These are phyloP conservation scores for Colletotrichum phormii DNA, from an alignment of 2,329 filamentous ascomycete species.

Conservation along the genomic window DNA sequence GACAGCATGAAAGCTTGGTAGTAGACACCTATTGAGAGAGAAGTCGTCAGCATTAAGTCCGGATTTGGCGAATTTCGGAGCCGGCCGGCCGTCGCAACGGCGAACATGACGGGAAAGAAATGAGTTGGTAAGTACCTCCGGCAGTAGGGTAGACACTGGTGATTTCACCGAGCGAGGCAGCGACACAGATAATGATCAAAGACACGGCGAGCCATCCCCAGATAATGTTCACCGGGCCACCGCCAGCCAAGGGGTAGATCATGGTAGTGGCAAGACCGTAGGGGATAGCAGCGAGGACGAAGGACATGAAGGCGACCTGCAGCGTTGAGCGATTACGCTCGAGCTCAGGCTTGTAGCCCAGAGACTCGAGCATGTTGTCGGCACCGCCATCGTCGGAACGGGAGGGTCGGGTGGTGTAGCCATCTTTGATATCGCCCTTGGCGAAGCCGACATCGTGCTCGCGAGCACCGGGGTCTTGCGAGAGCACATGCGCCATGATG, in stretches of 20 bases:
- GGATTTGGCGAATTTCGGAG: slow-evolving; percentile 7
- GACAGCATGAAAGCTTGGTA: slow-evolving; percentile 84
- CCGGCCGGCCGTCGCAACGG: slow-evolving; percentile 8
- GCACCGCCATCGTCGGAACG: slow-evolving; percentile 56
- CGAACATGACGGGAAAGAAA: background rate
- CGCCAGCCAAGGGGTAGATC: slow-evolving; percentile 73
- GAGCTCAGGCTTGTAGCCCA: slow-evolving; percentile 76
- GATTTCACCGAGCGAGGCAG: slow-evolving; percentile 78
- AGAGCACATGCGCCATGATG: slow-evolving; percentile 35
- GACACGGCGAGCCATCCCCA: slow-evolving; percentile 79
- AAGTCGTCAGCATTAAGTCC: slow-evolving; percentile 30
- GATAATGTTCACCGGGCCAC: slow-evolving; percentile 76
- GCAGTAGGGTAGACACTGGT: slow-evolving; percentile 82
- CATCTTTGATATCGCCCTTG: slow-evolving; percentile 32
- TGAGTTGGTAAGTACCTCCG: slow-evolving; percentile 60
- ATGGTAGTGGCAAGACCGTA: slow-evolving; percentile 79
- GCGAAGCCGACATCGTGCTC: slow-evolving; percentile 33
- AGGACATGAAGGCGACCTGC: slow-evolving; percentile 81
- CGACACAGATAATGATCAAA: slow-evolving; percentile 77
- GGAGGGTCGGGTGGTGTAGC: slow-evolving; percentile 36
- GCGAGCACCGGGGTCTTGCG: slow-evolving; percentile 36
- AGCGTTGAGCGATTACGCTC: slow-evolving; percentile 73
- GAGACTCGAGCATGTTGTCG: slow-evolving; percentile 71
- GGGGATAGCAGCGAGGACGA: slow-evolving; percentile 79
- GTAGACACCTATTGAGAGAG: slow-evolving; percentile 65